Percentiles rank a stretch among this genome's conserved stretches.
Evolutionary conservation across 331 rosid genomes (phyloP).

Genomic region (Pyrus hybrid): DNA sequence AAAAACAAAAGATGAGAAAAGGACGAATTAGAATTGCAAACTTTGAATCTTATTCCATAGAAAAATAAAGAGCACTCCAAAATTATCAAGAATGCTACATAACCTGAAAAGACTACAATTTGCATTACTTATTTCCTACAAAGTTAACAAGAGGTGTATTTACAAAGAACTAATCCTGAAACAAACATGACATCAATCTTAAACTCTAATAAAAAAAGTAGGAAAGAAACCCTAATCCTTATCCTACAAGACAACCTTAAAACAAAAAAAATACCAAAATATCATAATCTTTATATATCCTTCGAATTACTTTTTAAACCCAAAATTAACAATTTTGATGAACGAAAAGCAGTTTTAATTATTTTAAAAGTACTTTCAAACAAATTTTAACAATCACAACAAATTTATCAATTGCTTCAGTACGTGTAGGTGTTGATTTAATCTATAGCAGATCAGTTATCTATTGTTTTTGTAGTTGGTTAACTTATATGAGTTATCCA

Average conservation of each 20-base stretch:
- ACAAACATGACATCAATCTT: background rate
- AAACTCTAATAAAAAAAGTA: background rate
- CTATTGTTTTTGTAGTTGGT: background rate
- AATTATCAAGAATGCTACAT: too few relatives aligned
- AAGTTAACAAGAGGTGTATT: background rate
- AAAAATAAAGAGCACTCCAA: too few relatives aligned
- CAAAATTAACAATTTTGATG: background rate
- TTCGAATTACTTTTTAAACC: background rate
- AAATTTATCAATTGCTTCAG: background rate
- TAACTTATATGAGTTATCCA: background rate
- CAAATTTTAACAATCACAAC: background rate
- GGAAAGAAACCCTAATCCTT: background rate
- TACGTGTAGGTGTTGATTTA: too few relatives aligned
- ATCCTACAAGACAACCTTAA: background rate
- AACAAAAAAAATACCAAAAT: background rate
- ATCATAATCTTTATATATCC: background rate
- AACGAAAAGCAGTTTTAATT: too few relatives aligned
- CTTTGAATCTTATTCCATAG: background rate
- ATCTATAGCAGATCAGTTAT: background rate
- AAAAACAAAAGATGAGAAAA: background rate
- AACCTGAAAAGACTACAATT: too few relatives aligned
- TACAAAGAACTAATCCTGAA: background rate
- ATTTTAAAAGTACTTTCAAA: background rate
- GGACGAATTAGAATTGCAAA: background rate
- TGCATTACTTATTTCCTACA: too few relatives aligned